A percentile compares a stretch with the other conserved stretches of the same genome.
Conservation (phyloP, 805 yeast species). For the Groenewaldozyma salmanticensis region DNA sequence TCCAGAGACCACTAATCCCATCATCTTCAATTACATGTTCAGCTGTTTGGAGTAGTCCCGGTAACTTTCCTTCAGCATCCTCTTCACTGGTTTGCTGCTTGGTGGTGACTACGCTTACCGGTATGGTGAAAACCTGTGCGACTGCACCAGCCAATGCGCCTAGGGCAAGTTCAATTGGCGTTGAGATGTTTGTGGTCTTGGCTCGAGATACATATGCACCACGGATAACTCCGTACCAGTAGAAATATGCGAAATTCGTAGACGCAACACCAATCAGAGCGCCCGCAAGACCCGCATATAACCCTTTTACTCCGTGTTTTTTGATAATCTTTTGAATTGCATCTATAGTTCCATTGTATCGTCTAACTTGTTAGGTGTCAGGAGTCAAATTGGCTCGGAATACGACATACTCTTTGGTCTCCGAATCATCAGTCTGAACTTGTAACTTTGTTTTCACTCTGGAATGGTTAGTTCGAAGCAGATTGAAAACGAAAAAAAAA, state of each 20-base stretch:
- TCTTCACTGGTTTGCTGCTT: conserved; percentile 44
- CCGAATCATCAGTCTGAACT: conserved; percentile 45
- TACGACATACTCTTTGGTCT: too few relatives aligned
- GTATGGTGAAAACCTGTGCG: conserved; percentile 71
- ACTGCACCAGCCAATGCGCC: conserved; percentile 79
- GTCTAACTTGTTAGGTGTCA: conserved; percentile 11
- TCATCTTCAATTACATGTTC: conserved; percentile 49
- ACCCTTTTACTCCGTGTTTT: conserved; percentile 52
- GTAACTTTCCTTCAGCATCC: conserved; percentile 11
- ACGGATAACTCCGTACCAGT: conserved; percentile 74
- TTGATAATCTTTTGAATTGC: conserved; percentile 48
- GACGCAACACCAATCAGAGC: conserved; percentile 63
- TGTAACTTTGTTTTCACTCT: conserved; percentile 63
- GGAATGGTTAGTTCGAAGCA: conserved; percentile 1
- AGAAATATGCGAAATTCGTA: conserved; percentile 74
- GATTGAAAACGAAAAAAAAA: background rate
- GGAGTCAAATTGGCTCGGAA: conserved; percentile 6
- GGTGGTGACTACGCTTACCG: conserved; percentile 67
- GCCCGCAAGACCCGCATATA: conserved; percentile 64
- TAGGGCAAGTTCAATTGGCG: conserved; percentile 57
- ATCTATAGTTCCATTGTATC: conserved; percentile 51
- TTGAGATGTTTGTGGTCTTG: conserved; percentile 32
- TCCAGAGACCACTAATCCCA: conserved; percentile 69
- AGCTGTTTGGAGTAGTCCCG: conserved; percentile 35
- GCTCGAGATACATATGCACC: conserved; percentile 39